Percentiles rank a stretch among this genome's conserved stretches.
phyloP scores from a whole-genome alignment of 1,284 basidiomycete species.

The Puccinia hordei region DNA sequence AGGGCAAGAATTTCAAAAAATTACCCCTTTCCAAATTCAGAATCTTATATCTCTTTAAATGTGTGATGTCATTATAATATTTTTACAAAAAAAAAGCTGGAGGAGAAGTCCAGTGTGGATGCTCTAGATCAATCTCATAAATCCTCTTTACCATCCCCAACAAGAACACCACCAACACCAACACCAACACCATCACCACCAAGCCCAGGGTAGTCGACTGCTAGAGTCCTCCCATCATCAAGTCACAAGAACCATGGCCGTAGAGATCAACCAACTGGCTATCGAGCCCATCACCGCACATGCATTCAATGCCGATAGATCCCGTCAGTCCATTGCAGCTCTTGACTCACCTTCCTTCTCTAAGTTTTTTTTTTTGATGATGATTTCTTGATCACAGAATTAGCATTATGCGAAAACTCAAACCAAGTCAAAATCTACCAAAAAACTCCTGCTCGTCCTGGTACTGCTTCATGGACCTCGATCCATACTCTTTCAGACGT shows the following conservation, averaged over 20 bases:
- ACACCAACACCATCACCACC: neutral
- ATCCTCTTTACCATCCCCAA: too few relatives aligned
- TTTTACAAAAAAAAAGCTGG: too few relatives aligned
- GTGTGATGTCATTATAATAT: too few relatives aligned
- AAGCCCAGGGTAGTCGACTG: constrained; percentile 46
- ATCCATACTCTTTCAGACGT: constrained; percentile 85
- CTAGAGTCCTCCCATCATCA: constrained; percentile 38
- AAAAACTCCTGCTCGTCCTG: constrained; percentile 22
- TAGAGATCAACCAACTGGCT: constrained; percentile 66
- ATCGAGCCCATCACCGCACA: constrained; percentile 85
- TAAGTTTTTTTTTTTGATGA: too few relatives aligned
- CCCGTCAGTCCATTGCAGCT: constrained; percentile 66
- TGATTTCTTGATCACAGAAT: constrained; percentile 51
- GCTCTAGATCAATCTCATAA: too few relatives aligned
- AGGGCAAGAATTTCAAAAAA: too few relatives aligned
- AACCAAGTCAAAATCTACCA: constrained; percentile 58
- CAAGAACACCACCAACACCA: too few relatives aligned
- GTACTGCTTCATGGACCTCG: constrained; percentile 66
- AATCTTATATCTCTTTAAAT: too few relatives aligned
- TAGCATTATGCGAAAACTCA: constrained; percentile 59
- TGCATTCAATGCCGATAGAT: constrained; percentile 86
- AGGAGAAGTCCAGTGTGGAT: too few relatives aligned
- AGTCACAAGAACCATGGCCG: constrained; percentile 1
- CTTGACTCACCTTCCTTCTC: too few relatives aligned
- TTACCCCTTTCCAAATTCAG: too few relatives aligned